Percentiles rank a stretch among this genome's conserved stretches.
Evolutionary conservation across 2,329 filamentous ascomycete genomes (phyloP).

Genomic region (Penicillium sp.): DNA sequence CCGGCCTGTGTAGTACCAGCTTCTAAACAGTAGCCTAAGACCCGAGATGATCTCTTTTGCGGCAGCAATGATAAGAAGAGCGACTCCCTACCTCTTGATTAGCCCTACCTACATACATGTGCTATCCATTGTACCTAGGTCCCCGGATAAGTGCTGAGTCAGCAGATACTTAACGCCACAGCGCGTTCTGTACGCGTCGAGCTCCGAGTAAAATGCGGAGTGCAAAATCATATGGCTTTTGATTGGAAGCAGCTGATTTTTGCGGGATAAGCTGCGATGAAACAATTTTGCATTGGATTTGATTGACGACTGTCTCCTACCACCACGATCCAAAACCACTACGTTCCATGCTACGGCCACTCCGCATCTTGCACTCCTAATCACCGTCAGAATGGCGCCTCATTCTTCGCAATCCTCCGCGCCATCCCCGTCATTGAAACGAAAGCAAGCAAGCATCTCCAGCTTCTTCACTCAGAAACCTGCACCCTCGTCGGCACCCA

Average conservation of each 20-base stretch:
- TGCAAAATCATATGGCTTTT: slow-evolving; percentile 2
- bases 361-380: neutral
- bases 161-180: slow-evolving; percentile 25
- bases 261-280: neutral
- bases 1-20: no score
- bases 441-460: slow-evolving; percentile 70
- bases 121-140: neutral
- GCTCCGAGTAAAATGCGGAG: slow-evolving; percentile 23
- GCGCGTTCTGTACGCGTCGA: slow-evolving; percentile 38
- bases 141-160: slow-evolving; percentile 12
- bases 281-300: neutral
- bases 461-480: slow-evolving; percentile 74
- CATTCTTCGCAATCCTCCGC: slow-evolving; percentile 36
- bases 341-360: neutral
- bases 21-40: no score
- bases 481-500: slow-evolving; percentile 19
- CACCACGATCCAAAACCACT: neutral
- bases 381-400: slow-evolving; percentile 29
- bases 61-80: no score
- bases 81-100: no score
- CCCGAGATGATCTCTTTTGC: no score
- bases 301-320: neutral
- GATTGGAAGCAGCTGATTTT: neutral
- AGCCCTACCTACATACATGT: no score
- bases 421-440: slow-evolving; percentile 36